Evolutionary conservation across 768 basidiomycete genomes (phyloP).

Genomic region (Podaxis carcinomalis): DNA sequence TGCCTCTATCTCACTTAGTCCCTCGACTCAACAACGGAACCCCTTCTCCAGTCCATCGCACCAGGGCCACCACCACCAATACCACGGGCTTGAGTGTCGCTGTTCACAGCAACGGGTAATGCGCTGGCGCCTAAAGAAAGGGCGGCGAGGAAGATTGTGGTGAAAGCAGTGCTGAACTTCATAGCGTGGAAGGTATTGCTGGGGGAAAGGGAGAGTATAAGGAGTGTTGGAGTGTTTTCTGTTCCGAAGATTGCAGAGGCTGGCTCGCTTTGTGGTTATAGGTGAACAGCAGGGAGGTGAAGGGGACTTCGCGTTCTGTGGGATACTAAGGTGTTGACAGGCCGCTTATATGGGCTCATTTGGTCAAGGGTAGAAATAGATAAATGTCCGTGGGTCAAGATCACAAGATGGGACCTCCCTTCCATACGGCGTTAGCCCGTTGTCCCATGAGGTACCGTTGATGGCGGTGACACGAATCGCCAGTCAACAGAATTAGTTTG

Average conservation of each 20-base stretch:
- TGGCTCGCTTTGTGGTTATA: neutral
- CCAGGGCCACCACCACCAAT: neutral
- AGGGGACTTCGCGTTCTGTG: neutral
- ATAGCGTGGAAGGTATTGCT: neutral
- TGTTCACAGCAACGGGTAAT: neutral
- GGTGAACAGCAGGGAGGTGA: neutral
- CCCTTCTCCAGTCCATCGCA: neutral
- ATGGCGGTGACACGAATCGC: constrained; percentile 1
- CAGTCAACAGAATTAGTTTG: neutral
- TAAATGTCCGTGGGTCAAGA: constrained; percentile 5
- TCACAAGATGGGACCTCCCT: constrained; percentile 2
- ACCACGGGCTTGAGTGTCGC: neutral
- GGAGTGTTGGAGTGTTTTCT: neutral
- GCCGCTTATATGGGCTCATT: constrained; percentile 3
- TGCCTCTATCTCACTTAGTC: neutral
- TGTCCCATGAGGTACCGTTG: constrained; percentile 10
- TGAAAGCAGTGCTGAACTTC: neutral
- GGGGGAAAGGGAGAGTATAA: neutral
- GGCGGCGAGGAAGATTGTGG: neutral
- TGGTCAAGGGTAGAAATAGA: constrained; percentile 7
- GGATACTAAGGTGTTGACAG: constrained; percentile 3
- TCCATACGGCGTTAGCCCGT: constrained; percentile 9
- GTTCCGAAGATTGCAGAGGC: neutral
- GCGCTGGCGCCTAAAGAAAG: constrained; percentile 5
- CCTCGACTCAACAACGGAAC: neutral